Percentiles rank a stretch among this genome's conserved stretches.
Evolutionary conservation across 257 asterid species (phyloP).

Genomic region (Solanum bulbocastanum): DNA sequence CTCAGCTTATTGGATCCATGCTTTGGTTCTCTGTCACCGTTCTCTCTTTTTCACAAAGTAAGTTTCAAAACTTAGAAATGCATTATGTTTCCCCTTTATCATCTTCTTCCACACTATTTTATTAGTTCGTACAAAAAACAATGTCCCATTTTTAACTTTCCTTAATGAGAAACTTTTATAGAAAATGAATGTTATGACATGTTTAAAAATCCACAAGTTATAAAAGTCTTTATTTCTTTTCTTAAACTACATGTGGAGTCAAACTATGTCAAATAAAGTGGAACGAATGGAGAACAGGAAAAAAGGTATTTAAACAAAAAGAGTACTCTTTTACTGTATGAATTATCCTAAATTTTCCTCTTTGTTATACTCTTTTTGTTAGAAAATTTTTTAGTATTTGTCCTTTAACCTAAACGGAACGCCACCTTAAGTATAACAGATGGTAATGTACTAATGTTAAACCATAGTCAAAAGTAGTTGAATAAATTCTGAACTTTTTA

Average conservation of each 20-base stretch:
- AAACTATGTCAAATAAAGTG: neutral
- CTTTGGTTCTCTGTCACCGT: conserved; percentile 64
- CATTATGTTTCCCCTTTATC: neutral
- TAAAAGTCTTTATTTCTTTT: neutral
- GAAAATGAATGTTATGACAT: neutral
- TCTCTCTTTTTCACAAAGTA: conserved; percentile 41
- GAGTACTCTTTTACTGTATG: neutral
- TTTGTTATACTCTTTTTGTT: neutral
- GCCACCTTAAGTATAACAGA: neutral
- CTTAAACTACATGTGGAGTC: neutral
- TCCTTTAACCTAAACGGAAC: neutral
- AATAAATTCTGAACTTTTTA: neutral
- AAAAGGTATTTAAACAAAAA: neutral
- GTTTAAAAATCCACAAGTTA: neutral
- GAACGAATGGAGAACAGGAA: neutral
- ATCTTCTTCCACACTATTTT: neutral
- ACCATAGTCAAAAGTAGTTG: neutral
- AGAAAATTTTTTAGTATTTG: neutral
- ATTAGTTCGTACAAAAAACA: neutral
- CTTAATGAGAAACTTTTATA: neutral
- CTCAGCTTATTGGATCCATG: conserved; percentile 24
- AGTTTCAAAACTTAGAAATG: conserved; percentile 7
- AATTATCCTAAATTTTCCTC: neutral
- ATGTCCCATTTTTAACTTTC: neutral
- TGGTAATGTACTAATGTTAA: neutral